These are phyloP conservation scores for Penicillium atrosanguineum DNA, from an alignment of 495 filamentous ascomycete species.

Conservation along the genomic window DNA sequence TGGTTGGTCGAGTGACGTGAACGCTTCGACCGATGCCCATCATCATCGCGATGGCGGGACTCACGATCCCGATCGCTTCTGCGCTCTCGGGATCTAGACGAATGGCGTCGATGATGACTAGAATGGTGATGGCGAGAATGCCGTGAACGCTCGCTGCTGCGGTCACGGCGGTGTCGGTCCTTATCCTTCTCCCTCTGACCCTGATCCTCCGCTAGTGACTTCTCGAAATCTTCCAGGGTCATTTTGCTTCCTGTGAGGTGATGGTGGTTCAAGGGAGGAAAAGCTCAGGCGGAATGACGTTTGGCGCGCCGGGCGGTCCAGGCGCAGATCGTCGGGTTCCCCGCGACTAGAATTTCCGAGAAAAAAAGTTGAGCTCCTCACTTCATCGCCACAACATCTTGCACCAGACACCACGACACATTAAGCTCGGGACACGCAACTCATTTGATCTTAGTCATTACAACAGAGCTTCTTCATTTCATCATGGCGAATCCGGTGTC, in stretches of 20 bases:
- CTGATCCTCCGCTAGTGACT: conserved; percentile 45
- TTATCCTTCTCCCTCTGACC: conserved; percentile 34
- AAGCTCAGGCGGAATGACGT: conserved; percentile 35
- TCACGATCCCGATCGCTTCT: conserved; percentile 30
- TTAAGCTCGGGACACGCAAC: not conserved
- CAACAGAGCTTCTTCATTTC: not conserved
- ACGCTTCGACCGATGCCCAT: conserved; percentile 54
- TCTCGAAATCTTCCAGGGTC: conserved; percentile 56
- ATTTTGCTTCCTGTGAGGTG: conserved; percentile 27
- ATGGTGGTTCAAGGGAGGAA: conserved; percentile 5
- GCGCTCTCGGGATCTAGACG: conserved; percentile 42
- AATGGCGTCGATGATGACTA: conserved; percentile 44
- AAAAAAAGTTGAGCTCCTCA: conserved; percentile 20
- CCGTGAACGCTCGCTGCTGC: conserved; percentile 38
- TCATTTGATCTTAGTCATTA: not conserved
- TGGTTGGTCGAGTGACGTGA: conserved; percentile 48
- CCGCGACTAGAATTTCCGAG: conserved; percentile 32
- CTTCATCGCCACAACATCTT: conserved; percentile 8
- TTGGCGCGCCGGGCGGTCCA: conserved; percentile 35
- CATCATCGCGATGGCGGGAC: conserved; percentile 38
- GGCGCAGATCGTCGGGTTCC: conserved; percentile 29
- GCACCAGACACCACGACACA: not conserved
- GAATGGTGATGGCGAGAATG: conserved; percentile 40
- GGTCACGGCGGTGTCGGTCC: conserved; percentile 37
- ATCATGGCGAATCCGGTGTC: conserved; percentile 57